Conservation (phyloP, 2,329 filamentous ascomycete genomes). For the Leptographium flavum region DNA sequence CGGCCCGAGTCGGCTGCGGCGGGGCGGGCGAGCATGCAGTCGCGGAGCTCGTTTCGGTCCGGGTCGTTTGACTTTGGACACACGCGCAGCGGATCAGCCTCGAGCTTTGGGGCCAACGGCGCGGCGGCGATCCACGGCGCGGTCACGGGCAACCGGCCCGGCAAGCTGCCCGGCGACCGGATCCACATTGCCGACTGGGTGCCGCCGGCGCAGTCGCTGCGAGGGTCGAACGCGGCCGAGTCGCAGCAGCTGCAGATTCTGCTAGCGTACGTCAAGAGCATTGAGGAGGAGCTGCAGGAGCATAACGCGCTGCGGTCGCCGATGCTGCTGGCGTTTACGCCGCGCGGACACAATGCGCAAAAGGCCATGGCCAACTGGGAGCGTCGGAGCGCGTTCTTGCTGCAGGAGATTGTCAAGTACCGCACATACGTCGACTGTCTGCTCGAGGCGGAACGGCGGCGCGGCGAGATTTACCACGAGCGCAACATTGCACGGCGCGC, state of each 20-base stretch:
- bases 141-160: conserved; percentile 3
- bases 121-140: not conserved
- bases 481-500: conserved; percentile 36
- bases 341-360: conserved; percentile 62
- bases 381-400: conserved; percentile 79
- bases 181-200: conserved; percentile 77
- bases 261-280: conserved; percentile 63
- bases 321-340: conserved; percentile 81
- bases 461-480: conserved; percentile 56
- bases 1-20: conserved; percentile 36
- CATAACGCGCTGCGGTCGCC: conserved; percentile 81
- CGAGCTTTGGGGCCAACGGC: conserved; percentile 20
- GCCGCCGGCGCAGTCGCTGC: conserved; percentile 80
- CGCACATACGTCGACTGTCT: conserved; percentile 85
- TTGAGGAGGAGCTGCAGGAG: conserved; percentile 70
- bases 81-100: conserved; percentile 31
- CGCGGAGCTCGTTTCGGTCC: conserved; percentile 31
- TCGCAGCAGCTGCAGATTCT: conserved; percentile 67
- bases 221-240: conserved; percentile 65
- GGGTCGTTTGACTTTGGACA: conserved; percentile 51
- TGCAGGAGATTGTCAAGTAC: conserved; percentile 94
- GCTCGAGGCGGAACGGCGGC: conserved; percentile 52
- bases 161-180: conserved; percentile 68
- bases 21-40: conserved; percentile 9
- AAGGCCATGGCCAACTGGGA: conserved; percentile 97